A percentile compares a stretch with the other conserved stretches of the same genome.
Evolutionary conservation across 345 rosid genomes (phyloP).

Genomic region (Populus euphratica): DNA sequence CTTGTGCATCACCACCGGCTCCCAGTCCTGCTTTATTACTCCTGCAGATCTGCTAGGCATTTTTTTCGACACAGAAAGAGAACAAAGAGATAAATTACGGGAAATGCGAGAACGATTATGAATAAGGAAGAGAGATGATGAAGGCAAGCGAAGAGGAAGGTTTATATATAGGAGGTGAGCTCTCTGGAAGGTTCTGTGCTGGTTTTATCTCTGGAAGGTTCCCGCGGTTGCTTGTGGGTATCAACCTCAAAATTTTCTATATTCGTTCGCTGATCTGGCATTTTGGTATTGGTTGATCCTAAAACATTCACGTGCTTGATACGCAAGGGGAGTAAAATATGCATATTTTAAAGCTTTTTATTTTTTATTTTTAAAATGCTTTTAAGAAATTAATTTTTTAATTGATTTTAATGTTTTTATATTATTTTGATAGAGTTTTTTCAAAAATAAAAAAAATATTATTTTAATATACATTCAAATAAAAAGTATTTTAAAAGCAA

Average conservation of each 20-base stretch:
- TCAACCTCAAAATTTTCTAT: too few species aligned
- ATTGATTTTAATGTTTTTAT: too few species aligned
- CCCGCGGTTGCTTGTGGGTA: background rate
- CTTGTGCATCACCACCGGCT: conserved; percentile 71
- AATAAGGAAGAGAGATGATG: rapidly evolving
- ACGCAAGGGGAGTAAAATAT: background rate
- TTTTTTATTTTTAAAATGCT: too few species aligned
- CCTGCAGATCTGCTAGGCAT: conserved; percentile 74
- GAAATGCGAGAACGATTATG: background rate
- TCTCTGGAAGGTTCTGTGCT: conserved; percentile 6
- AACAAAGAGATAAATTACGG: too few species aligned
- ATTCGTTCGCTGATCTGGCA: background rate
- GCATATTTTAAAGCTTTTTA: too few species aligned
- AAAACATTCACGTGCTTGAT: background rate
- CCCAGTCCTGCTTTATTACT: conserved; percentile 71
- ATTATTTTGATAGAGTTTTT: too few species aligned
- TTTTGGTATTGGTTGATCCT: background rate
- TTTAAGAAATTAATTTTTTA: too few species aligned
- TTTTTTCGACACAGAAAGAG: background rate
- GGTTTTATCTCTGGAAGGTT: conserved; percentile 6
- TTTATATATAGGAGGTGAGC: background rate
- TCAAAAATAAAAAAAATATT: too few species aligned
- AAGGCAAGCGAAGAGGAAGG: too few species aligned
- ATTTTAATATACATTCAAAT: too few species aligned
- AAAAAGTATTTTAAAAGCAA: too few species aligned